Evolutionary conservation across 176 grass and related monocot genomes (phyloP), one percentile per base, ranked within the genome.

Genomic region (Juncus inflexus): DNA sequence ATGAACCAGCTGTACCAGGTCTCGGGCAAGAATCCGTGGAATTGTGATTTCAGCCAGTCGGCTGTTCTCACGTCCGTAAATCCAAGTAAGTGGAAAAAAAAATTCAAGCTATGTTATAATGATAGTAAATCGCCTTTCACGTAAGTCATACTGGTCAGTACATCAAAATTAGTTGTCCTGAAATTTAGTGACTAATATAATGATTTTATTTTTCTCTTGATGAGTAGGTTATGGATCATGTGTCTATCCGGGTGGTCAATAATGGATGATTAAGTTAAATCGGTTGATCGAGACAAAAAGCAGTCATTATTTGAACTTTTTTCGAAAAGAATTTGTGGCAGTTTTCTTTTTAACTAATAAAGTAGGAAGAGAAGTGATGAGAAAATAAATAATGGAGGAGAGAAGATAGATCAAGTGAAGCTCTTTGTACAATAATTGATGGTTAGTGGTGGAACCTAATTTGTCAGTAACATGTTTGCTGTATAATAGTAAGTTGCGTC

Each of bases 1-100:
- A 92, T 99, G 85, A 99, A 99, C 78, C 94, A 99, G 80, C 70
- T 86, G 35, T 99, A 80, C 80, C 94, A 92, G 83, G 75, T 69
- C 7, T 70, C 89, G 12, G 83, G 83, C 3, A 62, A 74, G 3
- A 58, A 92, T 72, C 55, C 94, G 0, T 90, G 77, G 85, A 81
- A 90, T 71, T 99, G 94, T 79, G 85, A 92, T 77, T 99, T 99
- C 80, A 39, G 78, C 19, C 72, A 86, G 43, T 80, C 94, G 35
- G 94, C 89, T 51, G 59, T 73, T 7, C 77, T 92, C 67, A 84
- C 85, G 15, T 82, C 94, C 38, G 41, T 55, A 8, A 86, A 99
- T 74, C 94, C 94, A 2, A 92, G 94, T 99, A 84, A 70, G 94
- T 80, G 19, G 19, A 28, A 28, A 28, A 10, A 13, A 10, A 47